These are phyloP conservation scores for Bacidia gigantensis DNA, from an alignment of 495 filamentous ascomycete species.

Conservation along the genomic window DNA sequence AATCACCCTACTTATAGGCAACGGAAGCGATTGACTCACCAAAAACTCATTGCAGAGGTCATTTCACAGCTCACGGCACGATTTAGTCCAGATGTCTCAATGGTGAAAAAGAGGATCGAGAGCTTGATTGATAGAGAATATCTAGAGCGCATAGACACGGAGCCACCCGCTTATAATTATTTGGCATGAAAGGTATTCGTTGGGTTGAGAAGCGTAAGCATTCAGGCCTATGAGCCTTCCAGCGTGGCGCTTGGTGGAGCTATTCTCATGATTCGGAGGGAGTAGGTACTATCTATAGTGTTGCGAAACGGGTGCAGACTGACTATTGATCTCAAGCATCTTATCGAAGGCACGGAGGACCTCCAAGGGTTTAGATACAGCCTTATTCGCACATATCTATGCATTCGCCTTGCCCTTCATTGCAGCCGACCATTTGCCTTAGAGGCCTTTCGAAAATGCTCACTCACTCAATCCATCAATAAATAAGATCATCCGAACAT, in stretches of 20 bases:
- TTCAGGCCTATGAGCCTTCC: too few relatives aligned
- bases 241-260: background rate
- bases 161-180: conserved; percentile 60
- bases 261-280: background rate
- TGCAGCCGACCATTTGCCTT: too few relatives aligned
- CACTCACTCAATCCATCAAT: too few relatives aligned
- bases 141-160: conserved; percentile 68
- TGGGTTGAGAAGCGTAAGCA: background rate
- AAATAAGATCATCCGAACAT: too few relatives aligned
- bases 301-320: too few relatives aligned
- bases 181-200: conserved; percentile 38
- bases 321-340: too few relatives aligned
- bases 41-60: conserved; percentile 71
- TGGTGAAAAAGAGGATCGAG: conserved; percentile 93
- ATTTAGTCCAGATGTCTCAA: conserved; percentile 77
- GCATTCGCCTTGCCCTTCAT: too few relatives aligned
- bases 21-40: conserved; percentile 72
- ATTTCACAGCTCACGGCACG: conserved; percentile 62
- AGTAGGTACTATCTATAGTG: too few relatives aligned
- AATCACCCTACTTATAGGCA: conserved; percentile 41
- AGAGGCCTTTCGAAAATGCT: too few relatives aligned
- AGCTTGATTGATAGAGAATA: conserved; percentile 87
- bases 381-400: too few relatives aligned
- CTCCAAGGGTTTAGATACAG: too few relatives aligned
- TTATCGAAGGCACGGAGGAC: too few relatives aligned